phyloP scores from a whole-genome alignment of 2,329 filamentous ascomycete species.

The Colletotrichum liriopes region DNA sequence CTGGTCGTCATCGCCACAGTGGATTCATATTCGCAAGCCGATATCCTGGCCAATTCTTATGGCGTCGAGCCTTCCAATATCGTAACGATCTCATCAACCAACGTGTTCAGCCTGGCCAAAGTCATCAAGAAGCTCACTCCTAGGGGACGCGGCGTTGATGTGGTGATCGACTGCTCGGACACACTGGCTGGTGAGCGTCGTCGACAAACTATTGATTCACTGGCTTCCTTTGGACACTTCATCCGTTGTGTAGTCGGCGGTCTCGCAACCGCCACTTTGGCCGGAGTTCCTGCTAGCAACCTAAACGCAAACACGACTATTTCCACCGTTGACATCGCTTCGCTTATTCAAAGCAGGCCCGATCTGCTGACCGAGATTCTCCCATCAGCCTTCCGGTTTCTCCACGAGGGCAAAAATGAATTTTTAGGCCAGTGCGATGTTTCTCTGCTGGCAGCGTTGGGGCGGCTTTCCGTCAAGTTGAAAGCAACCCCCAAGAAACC shows the following conservation, averaged over 20 bases:
- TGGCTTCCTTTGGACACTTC: slow-evolving; percentile 61
- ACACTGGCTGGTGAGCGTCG: slow-evolving; percentile 58
- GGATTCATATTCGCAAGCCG: slow-evolving; percentile 48
- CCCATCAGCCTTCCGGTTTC: background rate
- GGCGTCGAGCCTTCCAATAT: slow-evolving; percentile 56
- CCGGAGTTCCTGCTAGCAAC: background rate
- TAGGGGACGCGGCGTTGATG: slow-evolving; percentile 51
- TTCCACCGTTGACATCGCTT: background rate
- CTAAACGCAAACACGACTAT: background rate
- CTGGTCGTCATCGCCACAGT: slow-evolving; percentile 60
- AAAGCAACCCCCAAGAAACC: background rate
- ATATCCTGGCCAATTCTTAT: slow-evolving; percentile 56
- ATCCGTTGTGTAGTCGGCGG: slow-evolving; percentile 44
- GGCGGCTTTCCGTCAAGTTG: background rate
- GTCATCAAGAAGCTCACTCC: slow-evolving; percentile 49
- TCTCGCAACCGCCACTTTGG: too few species aligned
- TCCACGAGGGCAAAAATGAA: slow-evolving; percentile 18
- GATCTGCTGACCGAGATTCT: background rate
- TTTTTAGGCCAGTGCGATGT: background rate
- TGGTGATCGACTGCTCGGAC: slow-evolving; percentile 53
- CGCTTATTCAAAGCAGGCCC: background rate
- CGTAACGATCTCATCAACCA: slow-evolving; percentile 48
- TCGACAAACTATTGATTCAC: slow-evolving; percentile 58
- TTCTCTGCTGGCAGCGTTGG: background rate
- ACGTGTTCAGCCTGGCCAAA: slow-evolving; percentile 48